phyloP scores from a whole-genome alignment of 768 basidiomycete genomes.

The Tulasnella sp. region DNA sequence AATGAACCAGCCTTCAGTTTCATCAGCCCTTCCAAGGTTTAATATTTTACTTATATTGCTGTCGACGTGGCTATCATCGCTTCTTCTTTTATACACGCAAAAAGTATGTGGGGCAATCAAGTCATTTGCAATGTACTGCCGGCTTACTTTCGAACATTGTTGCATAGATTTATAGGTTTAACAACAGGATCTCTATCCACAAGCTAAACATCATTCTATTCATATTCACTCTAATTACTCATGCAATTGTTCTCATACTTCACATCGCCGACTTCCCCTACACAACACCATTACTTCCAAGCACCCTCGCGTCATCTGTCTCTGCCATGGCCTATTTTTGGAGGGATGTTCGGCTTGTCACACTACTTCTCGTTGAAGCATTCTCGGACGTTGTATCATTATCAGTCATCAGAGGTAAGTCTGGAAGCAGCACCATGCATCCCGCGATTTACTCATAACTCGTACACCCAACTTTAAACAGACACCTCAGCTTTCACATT shows the following conservation, averaged over 20 bases:
- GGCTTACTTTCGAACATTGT: too few relatives aligned
- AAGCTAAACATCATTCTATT: not conserved
- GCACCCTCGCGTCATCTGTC: not conserved
- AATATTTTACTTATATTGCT: too few relatives aligned
- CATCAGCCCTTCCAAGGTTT: too few relatives aligned
- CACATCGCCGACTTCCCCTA: not conserved
- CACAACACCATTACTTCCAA: not conserved
- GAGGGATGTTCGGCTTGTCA: not conserved
- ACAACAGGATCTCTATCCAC: not conserved
- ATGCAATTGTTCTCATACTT: too few relatives aligned
- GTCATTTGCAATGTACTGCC: too few relatives aligned
- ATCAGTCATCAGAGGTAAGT: conserved; percentile 2
- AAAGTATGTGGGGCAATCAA: too few relatives aligned
- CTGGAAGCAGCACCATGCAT: not conserved
- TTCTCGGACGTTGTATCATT: not conserved
- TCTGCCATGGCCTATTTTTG: not conserved
- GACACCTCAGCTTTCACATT: not conserved
- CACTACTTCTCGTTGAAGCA: not conserved
- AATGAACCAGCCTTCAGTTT: too few relatives aligned
- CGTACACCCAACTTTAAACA: not conserved
- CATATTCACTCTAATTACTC: not conserved
- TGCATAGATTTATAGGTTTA: not conserved
- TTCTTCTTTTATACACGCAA: too few relatives aligned
- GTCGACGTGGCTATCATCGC: too few relatives aligned
- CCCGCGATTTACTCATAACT: not conserved